A percentile compares a stretch with the other conserved stretches of the same genome.
Evolutionary conservation across 495 filamentous ascomycete genomes (phyloP).

Genomic region (Xylaria flabelliformis): DNA sequence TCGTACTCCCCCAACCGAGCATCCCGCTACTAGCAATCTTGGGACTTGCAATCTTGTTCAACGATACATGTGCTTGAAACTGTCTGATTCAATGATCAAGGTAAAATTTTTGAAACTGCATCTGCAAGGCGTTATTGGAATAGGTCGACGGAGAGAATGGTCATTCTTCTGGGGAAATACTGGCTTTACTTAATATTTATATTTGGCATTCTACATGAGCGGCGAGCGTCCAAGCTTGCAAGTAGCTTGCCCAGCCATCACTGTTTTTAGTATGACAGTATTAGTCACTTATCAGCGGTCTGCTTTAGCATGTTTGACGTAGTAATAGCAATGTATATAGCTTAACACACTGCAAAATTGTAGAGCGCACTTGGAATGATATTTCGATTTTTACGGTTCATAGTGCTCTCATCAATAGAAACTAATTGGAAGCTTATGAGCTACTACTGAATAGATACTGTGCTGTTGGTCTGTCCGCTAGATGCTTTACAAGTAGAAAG

Average conservation of each 20-base stretch:
- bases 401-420: neutral
- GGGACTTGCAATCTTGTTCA: neutral
- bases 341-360: conserved; percentile 9
- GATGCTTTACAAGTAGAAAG: neutral
- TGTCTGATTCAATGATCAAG: conserved; percentile 3
- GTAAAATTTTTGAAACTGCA: conserved; percentile 15
- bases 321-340: conserved; percentile 25
- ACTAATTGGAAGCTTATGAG: neutral
- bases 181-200: conserved; percentile 23
- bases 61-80: neutral
- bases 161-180: neutral
- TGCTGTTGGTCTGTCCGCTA: neutral
- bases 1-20: conserved; percentile 49
- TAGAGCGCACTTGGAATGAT: neutral
- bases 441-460: neutral
- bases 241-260: neutral
- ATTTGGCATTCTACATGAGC: conserved; percentile 3
- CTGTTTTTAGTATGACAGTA: neutral
- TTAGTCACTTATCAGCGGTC: conserved; percentile 16
- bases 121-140: conserved; percentile 27
- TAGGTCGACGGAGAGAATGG: conserved; percentile 3
- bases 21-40: conserved; percentile 41
- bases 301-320: neutral
- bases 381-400: neutral
- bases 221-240: neutral